These are phyloP conservation scores for Umbellularia californica DNA, from an alignment of 164 flowering plant genomes.

Conservation along the genomic window DNA sequence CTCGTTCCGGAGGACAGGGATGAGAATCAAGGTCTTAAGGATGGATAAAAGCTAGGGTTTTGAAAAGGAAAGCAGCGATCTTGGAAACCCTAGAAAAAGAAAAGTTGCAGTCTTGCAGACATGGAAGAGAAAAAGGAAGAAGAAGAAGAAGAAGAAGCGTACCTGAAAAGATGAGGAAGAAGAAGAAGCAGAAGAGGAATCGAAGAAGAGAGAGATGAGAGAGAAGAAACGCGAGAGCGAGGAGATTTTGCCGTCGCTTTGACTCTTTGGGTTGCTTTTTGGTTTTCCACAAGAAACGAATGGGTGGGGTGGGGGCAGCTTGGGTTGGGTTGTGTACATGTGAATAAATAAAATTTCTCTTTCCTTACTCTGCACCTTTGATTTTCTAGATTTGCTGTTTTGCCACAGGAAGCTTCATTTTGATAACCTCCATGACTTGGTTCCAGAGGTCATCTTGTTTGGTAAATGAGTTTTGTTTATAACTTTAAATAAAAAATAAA, in stretches of 20 bases:
- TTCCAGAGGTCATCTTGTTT: too few relatives aligned
- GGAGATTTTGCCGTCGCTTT: neutral
- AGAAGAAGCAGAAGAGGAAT: neutral
- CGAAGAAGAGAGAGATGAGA: neutral
- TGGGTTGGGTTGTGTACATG: neutral
- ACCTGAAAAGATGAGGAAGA: neutral
- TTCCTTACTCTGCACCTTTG: too few relatives aligned
- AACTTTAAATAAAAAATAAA: too few relatives aligned
- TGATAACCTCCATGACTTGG: too few relatives aligned
- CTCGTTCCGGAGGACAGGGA: too few relatives aligned
- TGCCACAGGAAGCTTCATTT: too few relatives aligned
- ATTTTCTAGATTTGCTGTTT: too few relatives aligned
- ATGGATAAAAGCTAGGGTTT: neutral
- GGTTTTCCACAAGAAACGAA: neutral
- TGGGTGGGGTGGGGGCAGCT: neutral
- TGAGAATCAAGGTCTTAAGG: neutral
- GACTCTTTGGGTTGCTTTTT: constrained; percentile 5
- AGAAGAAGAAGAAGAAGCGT: neutral
- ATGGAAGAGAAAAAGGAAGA: too few relatives aligned
- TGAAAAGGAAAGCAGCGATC: neutral
- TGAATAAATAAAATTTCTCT: neutral
- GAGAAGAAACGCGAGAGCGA: neutral
- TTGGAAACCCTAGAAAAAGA: constrained; percentile 5
- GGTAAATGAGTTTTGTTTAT: too few relatives aligned
- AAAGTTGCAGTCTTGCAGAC: neutral